Base-by-base conservation (phyloP, 306 rosid genomes). In the Cucumis sativus region DNA sequence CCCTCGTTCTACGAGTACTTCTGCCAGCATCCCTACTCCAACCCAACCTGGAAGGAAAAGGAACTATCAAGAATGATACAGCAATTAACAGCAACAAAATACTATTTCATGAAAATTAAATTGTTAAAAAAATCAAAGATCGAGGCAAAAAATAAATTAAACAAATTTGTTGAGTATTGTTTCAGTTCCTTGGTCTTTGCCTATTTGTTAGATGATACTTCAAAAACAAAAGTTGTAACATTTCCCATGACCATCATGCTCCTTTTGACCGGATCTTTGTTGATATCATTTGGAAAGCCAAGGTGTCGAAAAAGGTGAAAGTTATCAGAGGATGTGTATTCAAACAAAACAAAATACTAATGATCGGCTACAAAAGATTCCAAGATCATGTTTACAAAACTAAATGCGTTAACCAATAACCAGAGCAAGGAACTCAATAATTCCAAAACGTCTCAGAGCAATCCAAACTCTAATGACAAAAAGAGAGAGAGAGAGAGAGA, bases 31-130 rank as follows among this genome's bases (percentile, higher is more conserved):
- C 76, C 72, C 83, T 87, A 81, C 78, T 87, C 97, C 90, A 82
- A 75, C 97, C 88, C 93, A 84, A 83, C 87, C 98, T 91, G 85
- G 77, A 86, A 86, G 62, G 77, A 16, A 43, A 86, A 67, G 74
- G 35, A 23, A 82, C 37, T 59, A 78, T 76, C 75, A 51, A 76
- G 55, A 78, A 74, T 51, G 84, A 64, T 75, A 52, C 49, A 81
- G 75, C 63, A 47, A 76, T 30, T 80, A 81, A 59, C 63, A 54
- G 9, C n/a, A 33, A 70, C 2, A 3, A 70, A 70, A 45, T 45
- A 45, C 20, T 14, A 20, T 14, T 51, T 23, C n/a, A 5, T 15
- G 76, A 25, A 41, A 47, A 47, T 11, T 47, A 47, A 47, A 23
- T 40, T 40, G 3, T 71, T 8, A 8, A 49, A 51, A 72, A 25